Conservation (phyloP, 2,329 filamentous ascomycete species). For the Sporothrix humicola region DNA sequence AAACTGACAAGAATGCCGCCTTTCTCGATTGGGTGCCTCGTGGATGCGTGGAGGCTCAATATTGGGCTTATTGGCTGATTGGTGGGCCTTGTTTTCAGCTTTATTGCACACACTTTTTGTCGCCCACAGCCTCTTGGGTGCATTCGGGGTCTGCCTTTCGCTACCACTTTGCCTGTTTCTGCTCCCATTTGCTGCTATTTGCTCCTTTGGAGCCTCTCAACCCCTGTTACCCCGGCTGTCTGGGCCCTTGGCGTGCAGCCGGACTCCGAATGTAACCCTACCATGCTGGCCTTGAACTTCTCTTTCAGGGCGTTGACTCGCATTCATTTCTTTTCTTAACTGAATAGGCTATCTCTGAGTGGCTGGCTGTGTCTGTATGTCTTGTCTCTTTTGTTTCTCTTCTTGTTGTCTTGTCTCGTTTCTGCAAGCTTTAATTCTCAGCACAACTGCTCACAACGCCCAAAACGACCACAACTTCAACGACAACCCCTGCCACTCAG, state of each 20-base stretch:
- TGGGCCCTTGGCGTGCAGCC: slow-evolving; percentile 1
- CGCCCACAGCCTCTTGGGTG: neutral
- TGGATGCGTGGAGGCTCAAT: neutral
- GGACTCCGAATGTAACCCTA: slow-evolving; percentile 26
- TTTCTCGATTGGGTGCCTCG: neutral
- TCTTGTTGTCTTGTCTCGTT: neutral
- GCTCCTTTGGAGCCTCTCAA: neutral
- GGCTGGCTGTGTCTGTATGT: slow-evolving; percentile 4
- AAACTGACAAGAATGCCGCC: neutral
- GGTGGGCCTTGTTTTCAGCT: slow-evolving; percentile 13
- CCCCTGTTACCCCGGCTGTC: neutral
- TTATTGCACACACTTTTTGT: neutral
- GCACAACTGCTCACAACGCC: neutral
- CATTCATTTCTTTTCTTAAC: too few relatives aligned
- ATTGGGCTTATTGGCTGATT: neutral
- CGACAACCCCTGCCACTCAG: neutral
- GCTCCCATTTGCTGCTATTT: too few relatives aligned
- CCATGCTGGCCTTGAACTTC: neutral
- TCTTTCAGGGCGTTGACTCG: neutral
- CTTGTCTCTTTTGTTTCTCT: neutral
- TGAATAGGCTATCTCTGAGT: neutral
- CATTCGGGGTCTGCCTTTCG: neutral
- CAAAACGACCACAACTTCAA: neutral
- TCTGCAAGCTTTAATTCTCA: neutral
- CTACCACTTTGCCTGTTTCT: too few relatives aligned